These are phyloP conservation scores for Amanita exitialis DNA, from an alignment of 768 basidiomycete species.

Conservation along the genomic window DNA sequence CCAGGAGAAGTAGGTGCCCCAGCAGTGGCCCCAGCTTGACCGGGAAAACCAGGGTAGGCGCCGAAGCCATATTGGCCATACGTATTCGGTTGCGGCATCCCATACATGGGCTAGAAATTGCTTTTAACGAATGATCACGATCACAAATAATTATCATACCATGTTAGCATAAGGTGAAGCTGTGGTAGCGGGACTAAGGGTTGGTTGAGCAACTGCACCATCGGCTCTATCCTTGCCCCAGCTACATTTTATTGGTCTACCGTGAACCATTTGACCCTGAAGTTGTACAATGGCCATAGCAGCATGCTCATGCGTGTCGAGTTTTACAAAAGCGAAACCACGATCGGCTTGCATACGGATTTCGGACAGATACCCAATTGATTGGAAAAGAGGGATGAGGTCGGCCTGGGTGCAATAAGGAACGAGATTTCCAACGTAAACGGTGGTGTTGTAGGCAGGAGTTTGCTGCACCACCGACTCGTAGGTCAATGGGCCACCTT, in stretches of 20 bases:
- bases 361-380: constrained; percentile 96
- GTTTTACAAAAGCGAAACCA: constrained; percentile 97
- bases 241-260: constrained; percentile 94
- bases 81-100: constrained; percentile 74
- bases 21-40: constrained; percentile 38
- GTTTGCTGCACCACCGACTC: constrained; percentile 93
- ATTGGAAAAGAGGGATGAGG: constrained; percentile 95
- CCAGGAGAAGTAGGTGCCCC: constrained; percentile 44
- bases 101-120: constrained; percentile 67
- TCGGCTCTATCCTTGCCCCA: constrained; percentile 97
- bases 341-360: constrained; percentile 99
- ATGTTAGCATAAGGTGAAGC: constrained; percentile 71
- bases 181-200: constrained; percentile 49
- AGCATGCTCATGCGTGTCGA: constrained; percentile 97
- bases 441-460: constrained; percentile 88
- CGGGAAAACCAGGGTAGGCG: constrained; percentile 64
- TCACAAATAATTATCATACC: constrained; percentile 34
- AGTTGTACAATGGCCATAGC: constrained; percentile 97
- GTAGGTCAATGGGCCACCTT: constrained; percentile 81
- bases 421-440: constrained; percentile 98
- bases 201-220: constrained; percentile 45
- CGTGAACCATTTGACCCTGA: constrained; percentile 95
- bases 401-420: constrained; percentile 97
- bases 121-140: constrained; percentile 4
- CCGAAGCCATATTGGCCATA: constrained; percentile 78